These are phyloP conservation scores for Diaporthe longicolla DNA, from an alignment of 2,329 filamentous ascomycete species.

Conservation along the genomic window DNA sequence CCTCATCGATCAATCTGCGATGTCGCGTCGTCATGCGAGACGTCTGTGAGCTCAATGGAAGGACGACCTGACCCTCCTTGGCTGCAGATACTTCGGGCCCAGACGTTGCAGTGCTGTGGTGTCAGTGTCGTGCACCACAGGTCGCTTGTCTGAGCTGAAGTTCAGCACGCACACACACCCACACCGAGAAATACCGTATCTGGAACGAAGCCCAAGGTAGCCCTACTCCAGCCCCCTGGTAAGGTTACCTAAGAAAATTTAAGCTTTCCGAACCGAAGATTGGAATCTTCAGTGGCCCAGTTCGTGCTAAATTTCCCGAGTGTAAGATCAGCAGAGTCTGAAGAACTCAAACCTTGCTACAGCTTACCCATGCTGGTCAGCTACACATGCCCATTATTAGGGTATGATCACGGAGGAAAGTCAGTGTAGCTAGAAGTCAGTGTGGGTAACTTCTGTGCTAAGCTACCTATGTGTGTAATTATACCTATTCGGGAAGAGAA, in stretches of 20 bases:
- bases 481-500: too few species aligned
- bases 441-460: too few species aligned
- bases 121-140: constrained; percentile 9
- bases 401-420: too few species aligned
- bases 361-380: too few species aligned
- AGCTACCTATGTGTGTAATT: too few species aligned
- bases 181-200: not conserved
- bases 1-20: not conserved
- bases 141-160: not conserved
- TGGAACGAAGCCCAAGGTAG: not conserved
- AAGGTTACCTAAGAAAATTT: not conserved
- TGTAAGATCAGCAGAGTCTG: constrained; percentile 7
- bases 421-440: too few species aligned
- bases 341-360: not conserved
- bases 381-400: not conserved
- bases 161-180: not conserved
- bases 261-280: constrained; percentile 16
- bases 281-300: constrained; percentile 1
- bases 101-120: constrained; percentile 22
- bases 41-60: constrained; percentile 23
- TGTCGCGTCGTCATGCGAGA: not conserved
- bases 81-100: constrained; percentile 19
- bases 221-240: not conserved
- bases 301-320: constrained; percentile 11
- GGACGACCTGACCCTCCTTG: not conserved